Conservation (phyloP, 805 yeast genomes). For the Saccharomycopsis amapae region DNA sequence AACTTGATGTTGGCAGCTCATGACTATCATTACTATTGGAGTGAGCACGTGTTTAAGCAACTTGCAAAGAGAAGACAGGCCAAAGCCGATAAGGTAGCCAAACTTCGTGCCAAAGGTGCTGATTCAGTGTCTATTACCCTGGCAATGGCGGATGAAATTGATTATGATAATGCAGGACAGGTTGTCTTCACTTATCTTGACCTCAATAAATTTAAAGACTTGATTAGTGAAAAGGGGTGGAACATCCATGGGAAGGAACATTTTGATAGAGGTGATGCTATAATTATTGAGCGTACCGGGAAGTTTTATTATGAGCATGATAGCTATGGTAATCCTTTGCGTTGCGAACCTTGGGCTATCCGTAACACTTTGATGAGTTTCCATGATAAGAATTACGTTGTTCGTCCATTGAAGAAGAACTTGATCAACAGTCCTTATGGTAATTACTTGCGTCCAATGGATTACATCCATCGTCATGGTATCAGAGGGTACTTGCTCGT, state of each 20-base stretch:
- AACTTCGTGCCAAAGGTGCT: constrained; percentile 38
- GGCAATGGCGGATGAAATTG: constrained; percentile 43
- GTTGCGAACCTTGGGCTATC: constrained; percentile 28
- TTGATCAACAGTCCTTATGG: constrained; percentile 41
- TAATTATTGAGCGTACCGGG: constrained; percentile 41
- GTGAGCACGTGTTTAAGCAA: constrained; percentile 27
- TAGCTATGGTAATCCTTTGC: constrained; percentile 33
- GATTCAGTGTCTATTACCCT: constrained; percentile 37
- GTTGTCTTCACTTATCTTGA: constrained; percentile 47
- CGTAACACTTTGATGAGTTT: constrained; percentile 35
- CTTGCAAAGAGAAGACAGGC: constrained; percentile 28
- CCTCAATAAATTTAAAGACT: constrained; percentile 31
- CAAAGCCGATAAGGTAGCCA: constrained; percentile 39
- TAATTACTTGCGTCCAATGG: constrained; percentile 34
- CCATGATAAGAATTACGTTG: constrained; percentile 24
- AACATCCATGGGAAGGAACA: constrained; percentile 34
- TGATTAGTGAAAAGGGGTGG: constrained; percentile 22
- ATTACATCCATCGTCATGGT: constrained; percentile 38
- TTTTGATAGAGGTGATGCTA: constrained; percentile 46
- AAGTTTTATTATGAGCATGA: constrained; percentile 31
- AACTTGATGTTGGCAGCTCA: constrained; percentile 39
- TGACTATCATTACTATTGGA: constrained; percentile 40
- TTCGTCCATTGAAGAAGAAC: constrained; percentile 25
- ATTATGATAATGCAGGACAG: constrained; percentile 37
- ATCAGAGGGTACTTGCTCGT: constrained; percentile 34